A percentile compares a stretch with the other conserved stretches of the same genome.
phyloP scores from a whole-genome alignment of 78 protist genomes.

The Thecamonas trahens region DNA sequence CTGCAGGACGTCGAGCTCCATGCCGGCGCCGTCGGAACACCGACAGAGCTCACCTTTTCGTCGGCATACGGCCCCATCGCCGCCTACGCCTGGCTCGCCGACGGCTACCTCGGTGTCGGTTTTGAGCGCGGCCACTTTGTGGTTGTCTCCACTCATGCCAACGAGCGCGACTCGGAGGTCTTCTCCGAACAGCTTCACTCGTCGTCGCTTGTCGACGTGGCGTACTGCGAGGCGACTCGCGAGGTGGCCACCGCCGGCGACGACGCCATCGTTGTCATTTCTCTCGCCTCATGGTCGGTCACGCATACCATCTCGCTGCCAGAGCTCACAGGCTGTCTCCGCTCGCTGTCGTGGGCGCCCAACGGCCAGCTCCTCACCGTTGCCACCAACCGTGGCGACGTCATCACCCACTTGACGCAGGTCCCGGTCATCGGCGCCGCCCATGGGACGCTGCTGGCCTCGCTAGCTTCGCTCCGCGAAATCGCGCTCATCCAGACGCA shows the following conservation, averaged over 20 bases:
- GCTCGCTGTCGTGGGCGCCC: conserved; percentile 46
- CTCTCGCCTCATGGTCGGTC: too few relatives aligned
- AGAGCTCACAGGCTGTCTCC: too few relatives aligned
- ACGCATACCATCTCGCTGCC: too few relatives aligned
- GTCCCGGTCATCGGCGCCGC: conserved; percentile 35
- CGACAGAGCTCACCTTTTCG: conserved; percentile 48
- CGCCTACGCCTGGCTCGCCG: conserved; percentile 41
- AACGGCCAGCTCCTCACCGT: conserved; percentile 68
- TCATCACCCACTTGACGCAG: conserved; percentile 36
- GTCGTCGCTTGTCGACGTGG: too few relatives aligned
- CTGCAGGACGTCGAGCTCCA: not conserved
- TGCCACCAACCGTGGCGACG: conserved; percentile 24
- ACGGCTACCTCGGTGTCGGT: conserved; percentile 42
- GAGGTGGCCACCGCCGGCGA: conserved; percentile 24
- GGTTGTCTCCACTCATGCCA: conserved; percentile 16
- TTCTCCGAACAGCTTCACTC: not conserved
- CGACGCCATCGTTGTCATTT: conserved; percentile 22
- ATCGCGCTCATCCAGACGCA: conserved; percentile 15
- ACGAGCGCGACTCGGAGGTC: conserved; percentile 42
- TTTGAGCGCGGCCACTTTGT: conserved; percentile 39
- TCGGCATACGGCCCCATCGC: conserved; percentile 48
- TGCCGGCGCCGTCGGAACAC: not conserved
- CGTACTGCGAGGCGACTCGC: not conserved
- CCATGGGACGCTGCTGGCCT: not conserved
- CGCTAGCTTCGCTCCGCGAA: conserved; percentile 50